A percentile compares a stretch with the other conserved stretches of the same genome.
Conservation (phyloP, 352 stramenopile species). For the Globisporangium perplexum region DNA sequence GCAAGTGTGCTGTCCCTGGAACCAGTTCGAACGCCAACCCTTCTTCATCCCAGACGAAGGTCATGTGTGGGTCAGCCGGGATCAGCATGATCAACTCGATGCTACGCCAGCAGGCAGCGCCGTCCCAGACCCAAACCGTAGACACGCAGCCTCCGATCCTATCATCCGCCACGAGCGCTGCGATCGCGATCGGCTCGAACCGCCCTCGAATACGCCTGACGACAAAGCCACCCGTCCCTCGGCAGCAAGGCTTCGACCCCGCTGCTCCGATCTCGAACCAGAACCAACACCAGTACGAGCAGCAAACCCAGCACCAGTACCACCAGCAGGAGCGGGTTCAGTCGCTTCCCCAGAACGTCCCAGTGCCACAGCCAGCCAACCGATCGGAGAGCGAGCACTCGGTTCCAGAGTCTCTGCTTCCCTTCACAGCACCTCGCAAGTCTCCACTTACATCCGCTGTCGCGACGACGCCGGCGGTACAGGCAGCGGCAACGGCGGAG, state of each 20-base stretch:
- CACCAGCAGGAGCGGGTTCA: not conserved
- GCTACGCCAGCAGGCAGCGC: constrained; percentile 20
- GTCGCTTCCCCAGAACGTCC: not conserved
- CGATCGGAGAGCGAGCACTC: not conserved
- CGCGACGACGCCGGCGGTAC: not conserved
- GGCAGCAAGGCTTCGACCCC: constrained; percentile 15
- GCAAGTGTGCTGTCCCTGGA: not conserved
- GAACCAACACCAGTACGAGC: not conserved
- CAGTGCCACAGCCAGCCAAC: not conserved
- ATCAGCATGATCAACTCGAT: constrained; percentile 45
- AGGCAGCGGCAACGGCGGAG: not conserved
- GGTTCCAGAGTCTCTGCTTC: not conserved
- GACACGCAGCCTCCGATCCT: not conserved
- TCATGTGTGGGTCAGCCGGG: constrained; percentile 26
- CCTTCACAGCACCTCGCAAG: not conserved
- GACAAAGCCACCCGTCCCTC: constrained; percentile 56
- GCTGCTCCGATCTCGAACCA: constrained; percentile 13
- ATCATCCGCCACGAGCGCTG: constrained; percentile 2
- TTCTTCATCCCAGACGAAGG: not conserved
- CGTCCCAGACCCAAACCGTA: constrained; percentile 10
- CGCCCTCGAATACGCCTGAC: constrained; percentile 35
- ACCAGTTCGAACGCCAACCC: not conserved
- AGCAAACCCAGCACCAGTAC: not conserved
- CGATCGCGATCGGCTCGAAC: constrained; percentile 40
- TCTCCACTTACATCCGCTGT: not conserved